Base-by-base conservation (phyloP, 2,329 filamentous ascomycete species). In the Pezicula carpinea region DNA sequence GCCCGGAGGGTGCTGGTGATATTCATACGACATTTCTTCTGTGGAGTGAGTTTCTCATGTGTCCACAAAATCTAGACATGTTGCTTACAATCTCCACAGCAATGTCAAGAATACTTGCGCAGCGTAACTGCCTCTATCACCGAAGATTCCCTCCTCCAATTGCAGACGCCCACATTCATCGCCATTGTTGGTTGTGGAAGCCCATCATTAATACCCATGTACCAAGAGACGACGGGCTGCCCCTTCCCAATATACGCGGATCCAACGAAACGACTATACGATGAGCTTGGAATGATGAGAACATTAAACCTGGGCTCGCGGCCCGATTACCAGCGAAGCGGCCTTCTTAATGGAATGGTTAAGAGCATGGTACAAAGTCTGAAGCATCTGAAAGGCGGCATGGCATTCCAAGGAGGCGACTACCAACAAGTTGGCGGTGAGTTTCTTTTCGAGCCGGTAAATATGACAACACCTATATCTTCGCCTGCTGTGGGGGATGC, bases 181-280 rank as follows among this genome's bases (percentile, higher is more conserved):
- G 67, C 69, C 29, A 66, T 83, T 33, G 70, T 83, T 43, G 79
- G 79, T 39, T 80, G 76, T 59, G 80, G 80, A 5, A 65, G 69
- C 8, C 73, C 75, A 2, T 66, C 69, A n/a, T 62, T 82, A 5
- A 81, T 83, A 44, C 59, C 69, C 23, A 72, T 71, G 62, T 82
- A 82, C 58, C 62, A 59, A 8, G 53, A 64, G 23, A 62, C 68
- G 26, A 79, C 77, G 0, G 51, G 51, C 7, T 79, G 75, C 50
- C 67, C 71, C 1, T 82, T 75, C 59, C 73, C 75, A 7, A 71
- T 82, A 49, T 82, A 79, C 64, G 70, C 76, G 10, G 78, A 83
- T 51, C 77, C 78, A 0, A 72, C 71, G 0, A 68, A 69, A 46
- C 69, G 71, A 39, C 64, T 82, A 2, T 80, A 82, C 62, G 63